Conservation (phyloP, 805 yeast species). For the Candida nemodendra region DNA sequence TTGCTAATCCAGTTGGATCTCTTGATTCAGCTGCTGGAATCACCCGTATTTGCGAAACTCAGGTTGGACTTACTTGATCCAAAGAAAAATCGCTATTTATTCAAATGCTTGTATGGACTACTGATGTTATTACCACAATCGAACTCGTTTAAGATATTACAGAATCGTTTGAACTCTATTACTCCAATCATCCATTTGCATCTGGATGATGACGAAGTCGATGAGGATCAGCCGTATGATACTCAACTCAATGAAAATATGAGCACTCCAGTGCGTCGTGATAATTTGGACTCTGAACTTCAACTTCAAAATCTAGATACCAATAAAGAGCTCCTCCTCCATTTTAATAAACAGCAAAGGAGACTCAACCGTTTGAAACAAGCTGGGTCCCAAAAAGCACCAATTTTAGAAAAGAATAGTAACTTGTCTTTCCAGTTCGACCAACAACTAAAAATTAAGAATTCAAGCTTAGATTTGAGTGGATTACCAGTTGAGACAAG, state of each 20-base stretch:
- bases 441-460: conserved; percentile 13
- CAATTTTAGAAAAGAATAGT: conserved; percentile 1
- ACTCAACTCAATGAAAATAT: conserved; percentile 25
- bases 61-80: conserved; percentile 90
- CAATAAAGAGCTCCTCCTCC: conserved; percentile 38
- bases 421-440: conserved; percentile 13
- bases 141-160: conserved; percentile 78
- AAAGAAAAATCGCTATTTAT: conserved; percentile 71
- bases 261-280: conserved; percentile 6
- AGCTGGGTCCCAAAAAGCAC: conserved; percentile 5
- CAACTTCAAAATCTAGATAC: conserved; percentile 18
- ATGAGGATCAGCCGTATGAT: conserved; percentile 26
- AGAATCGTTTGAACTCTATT: conserved; percentile 68
- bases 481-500: conserved; percentile 17
- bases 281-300: not conserved
- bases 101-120: conserved; percentile 86
- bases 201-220: conserved; percentile 22
- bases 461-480: conserved; percentile 7
- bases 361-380: conserved; percentile 26
- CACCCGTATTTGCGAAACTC: conserved; percentile 86
- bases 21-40: conserved; percentile 84
- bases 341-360: conserved; percentile 48
- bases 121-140: conserved; percentile 95
- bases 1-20: conserved; percentile 85
- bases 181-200: conserved; percentile 37